Base-by-base conservation (phyloP, 1,139 yeast species). In the Saccharomyces hybrid region DNA sequence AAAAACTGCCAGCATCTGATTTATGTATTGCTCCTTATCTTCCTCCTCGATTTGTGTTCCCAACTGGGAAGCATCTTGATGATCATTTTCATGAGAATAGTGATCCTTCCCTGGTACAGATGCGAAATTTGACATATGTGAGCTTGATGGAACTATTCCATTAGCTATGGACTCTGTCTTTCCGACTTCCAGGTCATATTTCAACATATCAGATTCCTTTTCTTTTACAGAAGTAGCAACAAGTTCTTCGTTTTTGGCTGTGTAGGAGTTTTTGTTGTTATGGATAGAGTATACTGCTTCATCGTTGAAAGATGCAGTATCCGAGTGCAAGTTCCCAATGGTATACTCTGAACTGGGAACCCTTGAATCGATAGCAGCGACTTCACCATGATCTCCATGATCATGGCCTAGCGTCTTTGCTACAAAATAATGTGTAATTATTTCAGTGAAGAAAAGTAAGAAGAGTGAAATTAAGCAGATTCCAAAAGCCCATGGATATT, bases 401-500 rank as follows among this genome's bases (percentile, higher is more conserved):
- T 47, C 24, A 27, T 51, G 53, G n/a, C 50, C 51, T 14, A 52
- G 24, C n/a, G 58, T 58, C 34, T 49, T 55, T 8, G 59, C 52
- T 2, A 64, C 55, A 47, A 56, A 76, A 58, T 78, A 75, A 69
- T 81, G 84, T 3, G 86, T 82, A 49, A 80, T 58, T 57, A 83
- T 71, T 65, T 83, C 88, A 28, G 75, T 65, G 57, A 83, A 76
- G 68, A 83, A 83, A 62, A 80, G 68, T 8, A 68, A 64, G 62
- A 80, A 78, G 42, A 80, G 63, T 0, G 82, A 73, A 68, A 82
- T 77, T 58, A 86, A 69, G 59, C 84, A 79, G 53, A 86, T 80
- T 53, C 77, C 84, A 62, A 78, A 83, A 1, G 88, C 88, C 76
- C 82, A 78, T 8, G 89, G 87, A 63, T 81, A 82, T 14, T 71